Conservation (phyloP, 306 rosid species). For the Corylus americana region DNA sequence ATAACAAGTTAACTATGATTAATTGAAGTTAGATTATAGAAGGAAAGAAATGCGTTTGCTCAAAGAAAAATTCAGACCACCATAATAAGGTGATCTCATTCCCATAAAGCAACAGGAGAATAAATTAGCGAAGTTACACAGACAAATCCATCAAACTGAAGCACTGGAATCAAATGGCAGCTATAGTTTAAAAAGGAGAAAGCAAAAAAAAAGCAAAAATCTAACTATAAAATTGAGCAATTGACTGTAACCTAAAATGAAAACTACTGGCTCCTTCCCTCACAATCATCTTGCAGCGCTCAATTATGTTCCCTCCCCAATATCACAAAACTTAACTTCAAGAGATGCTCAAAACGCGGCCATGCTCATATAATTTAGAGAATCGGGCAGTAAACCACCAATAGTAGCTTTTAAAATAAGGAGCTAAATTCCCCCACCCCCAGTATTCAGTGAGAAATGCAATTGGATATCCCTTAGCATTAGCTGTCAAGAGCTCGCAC, state of each 20-base stretch:
- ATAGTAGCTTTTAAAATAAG: neutral
- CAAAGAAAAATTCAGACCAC: neutral
- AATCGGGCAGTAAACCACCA: neutral
- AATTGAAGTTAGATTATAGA: slow-evolving; percentile 16
- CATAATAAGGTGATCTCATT: neutral
- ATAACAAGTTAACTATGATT: slow-evolving; percentile 12
- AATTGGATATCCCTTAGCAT: neutral
- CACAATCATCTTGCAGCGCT: neutral
- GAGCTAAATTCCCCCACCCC: neutral
- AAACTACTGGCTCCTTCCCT: neutral
- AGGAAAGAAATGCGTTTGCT: neutral
- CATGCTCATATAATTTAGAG: neutral
- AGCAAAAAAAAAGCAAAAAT: neutral
- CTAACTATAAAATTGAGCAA: neutral
- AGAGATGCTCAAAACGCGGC: neutral
- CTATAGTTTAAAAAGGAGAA: neutral
- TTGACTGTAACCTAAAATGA: neutral
- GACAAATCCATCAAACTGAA: neutral
- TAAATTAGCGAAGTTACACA: neutral
- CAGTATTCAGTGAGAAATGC: neutral
- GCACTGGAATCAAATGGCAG: neutral
- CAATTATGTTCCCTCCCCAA: neutral
- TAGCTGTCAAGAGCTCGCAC: too few relatives aligned
- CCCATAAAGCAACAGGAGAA: neutral
- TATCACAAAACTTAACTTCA: neutral